phyloP scores from a whole-genome alignment of 1,284 basidiomycete genomes.

The Pseudozyma sp. region DNA sequence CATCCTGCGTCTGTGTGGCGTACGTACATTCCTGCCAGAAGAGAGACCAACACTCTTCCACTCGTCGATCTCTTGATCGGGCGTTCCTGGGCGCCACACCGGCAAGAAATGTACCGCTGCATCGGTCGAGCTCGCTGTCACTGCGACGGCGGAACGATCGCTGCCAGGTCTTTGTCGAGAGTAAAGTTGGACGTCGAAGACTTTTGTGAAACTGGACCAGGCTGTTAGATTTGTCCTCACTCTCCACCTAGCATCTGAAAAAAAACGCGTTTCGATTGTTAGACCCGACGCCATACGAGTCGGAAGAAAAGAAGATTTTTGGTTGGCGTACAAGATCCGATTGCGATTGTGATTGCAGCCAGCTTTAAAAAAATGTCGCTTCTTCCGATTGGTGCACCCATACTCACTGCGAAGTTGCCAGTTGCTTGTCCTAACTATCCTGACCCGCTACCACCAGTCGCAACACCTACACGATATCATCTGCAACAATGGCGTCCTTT shows the following conservation, averaged over 20 bases:
- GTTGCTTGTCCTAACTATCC: too few species aligned
- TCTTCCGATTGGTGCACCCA: background rate
- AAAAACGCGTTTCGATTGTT: too few species aligned
- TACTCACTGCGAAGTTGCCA: too few species aligned
- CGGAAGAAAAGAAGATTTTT: too few species aligned
- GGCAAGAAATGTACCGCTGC: background rate
- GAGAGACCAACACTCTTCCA: slow-evolving; percentile 8
- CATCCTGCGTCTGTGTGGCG: background rate
- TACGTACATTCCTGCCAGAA: background rate
- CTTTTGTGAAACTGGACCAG: too few species aligned
- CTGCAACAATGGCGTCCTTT: slow-evolving; percentile 38
- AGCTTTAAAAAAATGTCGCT: background rate
- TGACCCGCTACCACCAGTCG: background rate
- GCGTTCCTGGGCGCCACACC: too few species aligned
- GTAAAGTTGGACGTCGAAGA: too few species aligned
- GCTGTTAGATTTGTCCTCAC: background rate
- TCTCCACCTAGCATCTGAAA: too few species aligned
- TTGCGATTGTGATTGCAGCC: background rate
- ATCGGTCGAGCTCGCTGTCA: background rate
- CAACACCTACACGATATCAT: background rate
- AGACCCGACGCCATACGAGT: too few species aligned
- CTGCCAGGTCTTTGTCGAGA: too few species aligned
- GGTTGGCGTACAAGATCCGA: background rate
- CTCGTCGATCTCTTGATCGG: too few species aligned
- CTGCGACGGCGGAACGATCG: too few species aligned